Conservation (phyloP, 306 rosid genomes). For the Luffa aegyptiaca region DNA sequence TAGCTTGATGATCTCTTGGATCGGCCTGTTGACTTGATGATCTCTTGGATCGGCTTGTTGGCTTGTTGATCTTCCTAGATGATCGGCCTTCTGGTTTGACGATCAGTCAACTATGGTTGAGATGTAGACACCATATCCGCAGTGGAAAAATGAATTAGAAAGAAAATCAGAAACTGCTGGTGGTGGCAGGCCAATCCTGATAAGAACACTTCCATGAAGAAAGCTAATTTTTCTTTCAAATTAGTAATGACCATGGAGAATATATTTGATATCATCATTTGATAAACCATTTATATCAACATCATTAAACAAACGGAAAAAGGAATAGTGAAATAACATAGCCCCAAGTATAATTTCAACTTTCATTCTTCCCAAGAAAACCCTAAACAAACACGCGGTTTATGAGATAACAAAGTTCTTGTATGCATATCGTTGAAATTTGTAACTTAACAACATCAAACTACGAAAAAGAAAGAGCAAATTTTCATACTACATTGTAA, state of each 20-base stretch:
- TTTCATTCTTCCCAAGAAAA: neutral
- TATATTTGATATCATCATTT: neutral
- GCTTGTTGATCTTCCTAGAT: too few relatives aligned
- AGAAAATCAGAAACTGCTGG: neutral
- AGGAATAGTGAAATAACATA: neutral
- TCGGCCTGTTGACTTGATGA: too few relatives aligned
- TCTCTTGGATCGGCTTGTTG: too few relatives aligned
- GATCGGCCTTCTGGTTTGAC: too few relatives aligned
- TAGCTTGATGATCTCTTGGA: too few relatives aligned
- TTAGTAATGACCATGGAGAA: neutral
- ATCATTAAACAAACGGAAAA: neutral
- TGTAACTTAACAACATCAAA: neutral
- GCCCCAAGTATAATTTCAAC: neutral
- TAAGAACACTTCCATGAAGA: constrained; percentile 1
- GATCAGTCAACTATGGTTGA: neutral
- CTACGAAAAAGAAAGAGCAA: neutral
- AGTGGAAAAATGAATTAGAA: neutral
- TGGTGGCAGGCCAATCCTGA: neutral
- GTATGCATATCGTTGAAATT: neutral
- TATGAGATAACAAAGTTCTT: neutral
- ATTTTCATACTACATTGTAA: neutral
- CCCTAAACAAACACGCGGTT: neutral
- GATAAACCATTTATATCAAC: neutral
- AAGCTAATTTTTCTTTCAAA: neutral
- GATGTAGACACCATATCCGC: neutral